Evolutionary conservation across 192 early-diverging fungal genomes (phyloP), one percentile per base, ranked within the genome.

Genomic region (Lobosporangium transversale): DNA sequence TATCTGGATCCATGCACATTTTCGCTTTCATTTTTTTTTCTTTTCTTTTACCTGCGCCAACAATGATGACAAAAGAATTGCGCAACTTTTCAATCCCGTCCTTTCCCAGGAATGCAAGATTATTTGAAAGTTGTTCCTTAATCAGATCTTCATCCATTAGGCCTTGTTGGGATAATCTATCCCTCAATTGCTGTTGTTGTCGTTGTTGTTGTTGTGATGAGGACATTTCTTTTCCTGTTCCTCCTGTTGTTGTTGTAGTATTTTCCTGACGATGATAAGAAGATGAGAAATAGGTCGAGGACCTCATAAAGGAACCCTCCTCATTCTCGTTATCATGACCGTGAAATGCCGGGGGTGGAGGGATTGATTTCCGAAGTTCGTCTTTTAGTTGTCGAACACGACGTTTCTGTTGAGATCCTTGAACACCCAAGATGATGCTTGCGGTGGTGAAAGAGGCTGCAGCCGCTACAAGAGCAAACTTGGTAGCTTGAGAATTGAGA

Each of bases 51-150:
- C 71, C 97, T 6, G 93, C 88, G 35, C 97, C 97, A 14, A 99
- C 95, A 33, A 99, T 93, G 57, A 99, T 80, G 2, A 99, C 95
- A 81, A 95, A 96, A 10, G 95, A 88, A 18, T 84, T 70, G 17
- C 93, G 88, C 21, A 98, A 65, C 53, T 88, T 84, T 0, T 83
- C 63, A 32, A 94, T 84, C 3, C 93, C 93, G 21, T 92, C 89
- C 55, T 94, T 86, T 1, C 95, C 96, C 54, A 99, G 75, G 62
- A 99, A 98, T 1, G 89, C 93, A 66, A 92, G 90, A 79, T 95
- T 96, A 32, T 92, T 82, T 1, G 92, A 82, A 30, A 99, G 70
- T 68, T 98, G 96, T 64, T 98, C 94, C 21, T 87, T 79, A 17
- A 96, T 86, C 18, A 97, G 79, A 4, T 89, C 80, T 63, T 95